phyloP scores from a whole-genome alignment of 768 basidiomycete species.

The Boletus edulis region DNA sequence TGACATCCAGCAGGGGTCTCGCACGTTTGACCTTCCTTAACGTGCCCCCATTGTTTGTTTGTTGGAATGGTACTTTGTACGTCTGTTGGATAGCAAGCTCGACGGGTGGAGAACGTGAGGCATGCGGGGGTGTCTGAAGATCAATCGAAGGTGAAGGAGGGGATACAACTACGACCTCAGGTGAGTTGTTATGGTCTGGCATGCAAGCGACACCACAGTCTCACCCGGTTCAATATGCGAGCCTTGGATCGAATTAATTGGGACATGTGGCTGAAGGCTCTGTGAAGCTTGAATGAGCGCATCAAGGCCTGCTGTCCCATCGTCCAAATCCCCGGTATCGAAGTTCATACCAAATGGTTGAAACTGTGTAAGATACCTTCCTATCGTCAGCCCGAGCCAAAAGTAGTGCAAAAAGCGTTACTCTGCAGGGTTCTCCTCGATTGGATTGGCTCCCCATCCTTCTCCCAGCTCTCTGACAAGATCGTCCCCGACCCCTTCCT shows the following conservation, averaged over 20 bases:
- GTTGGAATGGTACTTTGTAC: neutral
- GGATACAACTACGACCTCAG: slow-evolving; percentile 1
- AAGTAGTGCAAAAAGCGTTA: slow-evolving; percentile 3
- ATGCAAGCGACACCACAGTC: neutral
- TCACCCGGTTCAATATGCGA: slow-evolving; percentile 6
- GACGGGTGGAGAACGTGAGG: slow-evolving; percentile 1
- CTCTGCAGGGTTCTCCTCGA: slow-evolving; percentile 10
- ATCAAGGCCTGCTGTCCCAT: slow-evolving; percentile 17
- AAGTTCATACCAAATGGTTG: slow-evolving; percentile 16
- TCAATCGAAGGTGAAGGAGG: slow-evolving; percentile 3
- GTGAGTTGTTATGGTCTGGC: neutral
- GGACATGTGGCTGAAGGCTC: neutral
- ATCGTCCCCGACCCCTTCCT: slow-evolving; percentile 68
- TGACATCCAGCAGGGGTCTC: slow-evolving; percentile 60
- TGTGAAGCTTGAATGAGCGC: neutral
- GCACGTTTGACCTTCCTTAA: slow-evolving; percentile 47
- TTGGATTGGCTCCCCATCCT: slow-evolving; percentile 49
- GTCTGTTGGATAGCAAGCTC: neutral
- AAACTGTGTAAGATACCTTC: slow-evolving; percentile 13
- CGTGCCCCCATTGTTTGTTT: neutral
- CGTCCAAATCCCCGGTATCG: slow-evolving; percentile 22
- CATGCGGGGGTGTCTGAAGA: neutral
- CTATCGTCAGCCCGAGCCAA: slow-evolving; percentile 9
- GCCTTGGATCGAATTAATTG: neutral
- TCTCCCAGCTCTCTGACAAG: slow-evolving; percentile 73